A percentile compares a stretch with the other conserved stretches of the same genome.
Evolutionary conservation across 495 filamentous ascomycete genomes (phyloP).

Genomic region (Lophium mytilinum): DNA sequence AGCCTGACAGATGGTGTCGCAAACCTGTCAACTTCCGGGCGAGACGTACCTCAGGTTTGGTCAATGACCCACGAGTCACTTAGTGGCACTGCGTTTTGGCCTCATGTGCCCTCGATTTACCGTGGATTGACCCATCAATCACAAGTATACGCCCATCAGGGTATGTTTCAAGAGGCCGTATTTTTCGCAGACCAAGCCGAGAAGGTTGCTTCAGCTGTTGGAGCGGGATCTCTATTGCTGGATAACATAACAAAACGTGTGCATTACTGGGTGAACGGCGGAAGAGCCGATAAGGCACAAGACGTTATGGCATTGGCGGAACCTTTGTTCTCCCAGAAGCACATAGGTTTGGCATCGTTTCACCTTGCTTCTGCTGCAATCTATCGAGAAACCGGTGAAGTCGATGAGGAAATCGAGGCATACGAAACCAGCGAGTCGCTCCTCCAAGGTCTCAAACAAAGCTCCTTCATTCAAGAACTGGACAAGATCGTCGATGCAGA

Average conservation of each 20-base stretch:
- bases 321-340: background rate
- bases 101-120: slow-evolving; percentile 63
- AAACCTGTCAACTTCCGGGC: slow-evolving; percentile 11
- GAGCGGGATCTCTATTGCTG: slow-evolving; percentile 50
- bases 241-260: slow-evolving; percentile 52
- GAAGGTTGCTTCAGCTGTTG: slow-evolving; percentile 63
- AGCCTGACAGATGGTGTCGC: slow-evolving; percentile 7
- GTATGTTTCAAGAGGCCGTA: slow-evolving; percentile 81
- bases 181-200: slow-evolving; percentile 81
- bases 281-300: slow-evolving; percentile 51
- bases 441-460: slow-evolving; percentile 2
- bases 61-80: slow-evolving; percentile 25
- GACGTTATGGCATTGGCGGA: slow-evolving; percentile 12
- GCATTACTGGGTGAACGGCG: slow-evolving; percentile 56
- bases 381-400: slow-evolving; percentile 7
- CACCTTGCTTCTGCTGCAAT: slow-evolving; percentile 5
- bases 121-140: slow-evolving; percentile 63
- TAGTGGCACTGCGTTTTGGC: slow-evolving; percentile 70
- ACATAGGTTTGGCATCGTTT: slow-evolving; percentile 5
- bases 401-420: slow-evolving; percentile 27
- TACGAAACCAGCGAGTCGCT: slow-evolving; percentile 28
- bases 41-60: slow-evolving; percentile 13
- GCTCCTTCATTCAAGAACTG: slow-evolving; percentile 6
- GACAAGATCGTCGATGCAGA: background rate
- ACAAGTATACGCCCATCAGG: slow-evolving; percentile 67